Evolutionary conservation across 2,329 filamentous ascomycete species (phyloP), one percentile per base, ranked within the genome.

Genomic region (Dactylonectria macrodidyma): DNA sequence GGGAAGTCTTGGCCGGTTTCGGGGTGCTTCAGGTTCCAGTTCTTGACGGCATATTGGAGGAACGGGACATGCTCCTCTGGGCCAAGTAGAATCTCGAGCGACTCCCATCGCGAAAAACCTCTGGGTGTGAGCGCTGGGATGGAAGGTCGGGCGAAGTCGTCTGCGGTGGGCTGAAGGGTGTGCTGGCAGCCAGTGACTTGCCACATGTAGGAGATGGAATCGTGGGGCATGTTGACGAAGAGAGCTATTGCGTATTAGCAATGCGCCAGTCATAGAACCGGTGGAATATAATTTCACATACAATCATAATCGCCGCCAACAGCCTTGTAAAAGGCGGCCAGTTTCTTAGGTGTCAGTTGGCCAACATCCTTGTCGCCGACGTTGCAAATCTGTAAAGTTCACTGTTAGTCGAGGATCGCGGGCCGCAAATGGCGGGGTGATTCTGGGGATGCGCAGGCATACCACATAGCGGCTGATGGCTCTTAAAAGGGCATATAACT

Each of bases 71-170:
- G 95, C 75, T 97, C 93, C 73, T 96, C 92, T 0, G 96, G 96
- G 2, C 91, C 93, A 2, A 98, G 88, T 41, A 98, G 84, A 24
- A 97, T 88, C 82, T 98, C 94, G 62, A 98, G 93, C 0, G 93
- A 94, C 83, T 97, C 92, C 95, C 95, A 99, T 79, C 94, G 91
- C 50, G 95, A 93, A 80, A 97, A 99, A 47, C 96, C 96, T 76
- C 90, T 89, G 0, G 88, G 86, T 41, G 95, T 97, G 63, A 99
- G 84, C 14, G 95, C 93, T 0, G 96, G 96, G 48, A 98, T 88
- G 0, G 88, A 90, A 0, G 95, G 96, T 1, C 91, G 85, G 3
- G 88, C 88, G 78, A 93, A 98, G 70, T 93, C 89, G 74, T 91
- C 87, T 46, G 90, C 88, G 55, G 89, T 89, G 1, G 94, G 94